Percentiles rank a stretch among this genome's conserved stretches.
Evolutionary conservation across 78 protist genomes (phyloP).

Genomic region (slime mould (Dictyostelium discoideum)): DNA sequence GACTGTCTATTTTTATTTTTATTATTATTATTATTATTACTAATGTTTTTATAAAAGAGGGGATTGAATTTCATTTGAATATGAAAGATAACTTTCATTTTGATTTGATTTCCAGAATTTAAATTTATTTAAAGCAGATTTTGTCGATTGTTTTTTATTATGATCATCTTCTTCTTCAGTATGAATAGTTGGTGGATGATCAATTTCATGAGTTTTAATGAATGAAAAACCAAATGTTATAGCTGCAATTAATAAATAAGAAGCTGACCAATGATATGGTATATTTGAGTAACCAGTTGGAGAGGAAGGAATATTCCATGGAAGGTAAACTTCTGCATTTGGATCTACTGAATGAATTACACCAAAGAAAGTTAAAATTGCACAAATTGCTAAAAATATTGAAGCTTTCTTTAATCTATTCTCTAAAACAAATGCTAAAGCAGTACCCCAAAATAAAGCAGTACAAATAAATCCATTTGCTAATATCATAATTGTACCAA

Average conservation of each 20-base stretch:
- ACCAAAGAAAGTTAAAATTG: conserved; percentile 60
- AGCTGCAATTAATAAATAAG: conserved; percentile 7
- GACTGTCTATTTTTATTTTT: too few relatives aligned
- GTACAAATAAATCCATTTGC: conserved; percentile 76
- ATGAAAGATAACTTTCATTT: not conserved
- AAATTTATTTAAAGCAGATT: not conserved
- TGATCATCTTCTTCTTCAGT: not conserved
- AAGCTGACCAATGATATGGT: conserved; percentile 68
- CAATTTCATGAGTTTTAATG: not conserved
- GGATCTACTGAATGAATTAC: conserved; percentile 72
- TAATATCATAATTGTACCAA: conserved; percentile 21
- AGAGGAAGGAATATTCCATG: conserved; percentile 37
- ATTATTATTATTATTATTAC: too few relatives aligned
- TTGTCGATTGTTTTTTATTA: not conserved
- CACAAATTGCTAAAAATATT: conserved; percentile 23
- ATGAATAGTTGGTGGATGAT: not conserved
- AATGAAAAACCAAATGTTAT: conserved; percentile 44
- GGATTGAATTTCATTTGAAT: not conserved
- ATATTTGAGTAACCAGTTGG: conserved; percentile 18
- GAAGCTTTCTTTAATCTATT: conserved; percentile 23
- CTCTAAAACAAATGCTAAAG: conserved; percentile 48
- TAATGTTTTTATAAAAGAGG: not conserved
- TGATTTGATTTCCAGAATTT: not conserved
- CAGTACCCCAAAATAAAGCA: conserved; percentile 60
- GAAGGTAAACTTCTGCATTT: conserved; percentile 64